Evolutionary conservation across 176 grass and related monocot species (phyloP), one percentile per base, ranked within the genome.

Genomic region (Musa beccarii): DNA sequence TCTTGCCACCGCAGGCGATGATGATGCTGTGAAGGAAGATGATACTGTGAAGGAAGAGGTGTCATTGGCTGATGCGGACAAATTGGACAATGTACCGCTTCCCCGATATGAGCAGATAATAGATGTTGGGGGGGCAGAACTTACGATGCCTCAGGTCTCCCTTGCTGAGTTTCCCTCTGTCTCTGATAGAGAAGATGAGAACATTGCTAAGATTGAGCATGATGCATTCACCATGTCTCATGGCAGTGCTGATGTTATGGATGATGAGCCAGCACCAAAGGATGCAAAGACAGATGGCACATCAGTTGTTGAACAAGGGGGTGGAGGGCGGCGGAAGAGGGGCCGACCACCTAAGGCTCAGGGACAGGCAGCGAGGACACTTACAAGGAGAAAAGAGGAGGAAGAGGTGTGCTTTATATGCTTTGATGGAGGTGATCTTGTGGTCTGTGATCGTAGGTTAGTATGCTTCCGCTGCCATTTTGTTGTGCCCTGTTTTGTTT

Each of bases 361-460:
- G 26, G 26, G 26, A 28, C 26, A 28, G 71, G 61, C 62, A 69
- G 87, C 21, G 34, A 79, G 55, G 24, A 84, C 84, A 54, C 62
- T 70, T 13, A 63, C 83, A 56, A 87, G 80, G 49, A 89, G 49
- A 64, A 95, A 99, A 81, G 85, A 90, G 74, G 96, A 85, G 67
- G 96, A 99, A 62, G 96, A 89, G 69, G 81, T 99, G 20, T 99
- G 96, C 83, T 99, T 99, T 74, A 99, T 99, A 81, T 99, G 96
- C 74, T 99, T 99, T 86, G 96, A 99, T 83, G 96, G 91, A 55
- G 96, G 96, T 52, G 91, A 95, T 24, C 90, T 99, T 75, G 96
- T 99, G 68, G 87, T 99, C 64, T 99, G 96, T 82, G 96, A 99
- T 88, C 96, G 96, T 59, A 99, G 96, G 96, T 99, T 66, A 26